phyloP scores from a whole-genome alignment of 2,329 filamentous ascomycete genomes.

The Fusarium buharicum region DNA sequence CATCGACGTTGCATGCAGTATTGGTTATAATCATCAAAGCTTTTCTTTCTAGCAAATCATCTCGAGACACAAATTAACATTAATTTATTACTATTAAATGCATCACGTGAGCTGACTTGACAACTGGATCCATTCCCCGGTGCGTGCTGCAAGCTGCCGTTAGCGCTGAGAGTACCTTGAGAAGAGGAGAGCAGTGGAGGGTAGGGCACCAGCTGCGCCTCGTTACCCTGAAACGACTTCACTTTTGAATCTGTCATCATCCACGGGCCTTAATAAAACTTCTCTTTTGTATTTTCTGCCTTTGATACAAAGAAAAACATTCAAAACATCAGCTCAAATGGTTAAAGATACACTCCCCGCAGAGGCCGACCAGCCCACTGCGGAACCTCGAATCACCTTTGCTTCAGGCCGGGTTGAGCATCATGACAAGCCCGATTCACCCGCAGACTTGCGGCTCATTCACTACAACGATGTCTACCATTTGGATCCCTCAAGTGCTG shows the following conservation, averaged over 20 bases:
- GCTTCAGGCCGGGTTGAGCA: constrained; percentile 41
- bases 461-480: constrained; percentile 98
- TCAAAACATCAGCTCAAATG: constrained; percentile 22
- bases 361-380: constrained; percentile 36
- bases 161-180: constrained; percentile 28
- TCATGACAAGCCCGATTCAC: constrained; percentile 30
- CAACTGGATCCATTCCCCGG: constrained; percentile 19
- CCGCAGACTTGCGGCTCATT: constrained; percentile 79
- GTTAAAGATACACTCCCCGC: constrained; percentile 27
- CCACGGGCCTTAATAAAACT: constrained; percentile 3
- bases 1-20: constrained; percentile 20
- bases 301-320: not conserved
- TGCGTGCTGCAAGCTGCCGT: constrained; percentile 32
- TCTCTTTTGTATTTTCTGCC: not conserved
- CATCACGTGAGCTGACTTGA: constrained; percentile 33
- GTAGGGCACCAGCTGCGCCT: constrained; percentile 34
- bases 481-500: constrained; percentile 77
- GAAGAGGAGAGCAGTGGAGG: constrained; percentile 12
- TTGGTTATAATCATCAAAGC: constrained; percentile 19
- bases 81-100: not conserved
- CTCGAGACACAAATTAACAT: constrained; percentile 23
- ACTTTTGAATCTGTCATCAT: constrained; percentile 34
- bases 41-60: constrained; percentile 26
- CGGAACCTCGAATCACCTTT: constrained; percentile 45
- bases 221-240: constrained; percentile 12